Base-by-base conservation (phyloP, 2,329 filamentous ascomycete genomes). In the Arthrobotrys entomopaga region DNA sequence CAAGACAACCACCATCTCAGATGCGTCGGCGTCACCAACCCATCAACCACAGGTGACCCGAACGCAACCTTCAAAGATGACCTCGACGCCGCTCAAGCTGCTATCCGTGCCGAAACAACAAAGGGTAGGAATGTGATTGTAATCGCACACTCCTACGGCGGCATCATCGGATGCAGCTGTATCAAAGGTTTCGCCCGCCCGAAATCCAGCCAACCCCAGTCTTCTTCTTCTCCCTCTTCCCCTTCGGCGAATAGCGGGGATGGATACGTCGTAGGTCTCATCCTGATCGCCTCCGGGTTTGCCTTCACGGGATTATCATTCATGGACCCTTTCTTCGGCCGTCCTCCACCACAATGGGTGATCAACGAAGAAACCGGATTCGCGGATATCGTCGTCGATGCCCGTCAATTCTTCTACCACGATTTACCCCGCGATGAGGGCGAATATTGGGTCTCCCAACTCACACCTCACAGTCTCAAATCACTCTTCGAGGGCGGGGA, bases 111-210 rank as follows among this genome's bases (percentile, higher is more conserved):
- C 3, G 82, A 85, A 53, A 83, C 79, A 2, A 67, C 56, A 0
- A 71, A 80, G 6, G 82, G 83, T 1, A 80, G 77, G 20, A 78
- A 86, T 64, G 84, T 86, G 1, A 79, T 86, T 2, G 79, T 86
- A 3, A 77, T 85, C 2, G 82, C 80, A 0, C 84, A 86, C 78
- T 85, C 84, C 0, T 86, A 85, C 65, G 84, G 84, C 29, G 84
- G 84, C 20, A 80, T 82, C 48, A 82, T 84, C 0, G 84, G 82
- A 49, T 80, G 80, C 74, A 85, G 84, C 74, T 83, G 83, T 1
- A 79, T 85, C 77, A 83, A 82, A 71, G 83, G 81, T 5, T 79
- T 85, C 57, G 78, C 83, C 0, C 64, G 77, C 34, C 61, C 70
- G 29, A 67, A 78, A 11, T 7, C n/a, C n/a, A n/a, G n/a, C n/a